Base-by-base conservation (phyloP, 73 alveolate species). In the Tetrahymena malaccensis region DNA sequence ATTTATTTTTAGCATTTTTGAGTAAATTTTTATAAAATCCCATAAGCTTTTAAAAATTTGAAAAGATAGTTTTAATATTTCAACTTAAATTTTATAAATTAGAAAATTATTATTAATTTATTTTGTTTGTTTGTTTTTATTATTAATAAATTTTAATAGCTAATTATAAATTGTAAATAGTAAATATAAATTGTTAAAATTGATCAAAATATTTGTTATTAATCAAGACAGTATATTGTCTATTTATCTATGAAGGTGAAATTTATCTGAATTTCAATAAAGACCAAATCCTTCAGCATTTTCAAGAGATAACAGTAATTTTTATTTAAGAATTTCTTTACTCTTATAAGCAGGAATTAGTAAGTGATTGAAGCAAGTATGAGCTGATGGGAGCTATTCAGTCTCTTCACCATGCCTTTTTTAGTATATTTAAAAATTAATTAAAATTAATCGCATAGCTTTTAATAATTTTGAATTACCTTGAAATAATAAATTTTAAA, bases 231-330 rank as follows among this genome's bases (percentile, higher is more conserved):
- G n/a, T n/a, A 56, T 56, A 35, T 11, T n/a, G 19, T 27, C 37
- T 70, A 12, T 8, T 34, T 70, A 16, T 27, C 89, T 70, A 4
- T 4, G 17, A 1, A 70, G 22, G 13, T 70, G 1, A 11, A 31
- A 70, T 4, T 25, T 25, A 19, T 27, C 11, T 70, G 4, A 19
- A 6, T 25, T 33, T 94, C 96, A 95, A 94, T 98, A 95, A 19
- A 99, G 95, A 40, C 99, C 99, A 94, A 99, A 99, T 57, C 99
- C 99, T 98, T 98, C 99, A 17, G 99, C 98, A 97, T 99, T 98
- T 85, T 98, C 96, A 35, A 99, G 98, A 22, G 99, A 99, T 43
- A 85, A 96, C 35, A 94, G 43, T 35, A 99, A 95, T 33, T 97
- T 97, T 93, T 95, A 85, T 84, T 96, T 98, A 84, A 99, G 97